A percentile compares a stretch with the other conserved stretches of the same genome.
Evolutionary conservation across 2,329 filamentous ascomycete species (phyloP).

Genomic region (Claviceps monticola): DNA sequence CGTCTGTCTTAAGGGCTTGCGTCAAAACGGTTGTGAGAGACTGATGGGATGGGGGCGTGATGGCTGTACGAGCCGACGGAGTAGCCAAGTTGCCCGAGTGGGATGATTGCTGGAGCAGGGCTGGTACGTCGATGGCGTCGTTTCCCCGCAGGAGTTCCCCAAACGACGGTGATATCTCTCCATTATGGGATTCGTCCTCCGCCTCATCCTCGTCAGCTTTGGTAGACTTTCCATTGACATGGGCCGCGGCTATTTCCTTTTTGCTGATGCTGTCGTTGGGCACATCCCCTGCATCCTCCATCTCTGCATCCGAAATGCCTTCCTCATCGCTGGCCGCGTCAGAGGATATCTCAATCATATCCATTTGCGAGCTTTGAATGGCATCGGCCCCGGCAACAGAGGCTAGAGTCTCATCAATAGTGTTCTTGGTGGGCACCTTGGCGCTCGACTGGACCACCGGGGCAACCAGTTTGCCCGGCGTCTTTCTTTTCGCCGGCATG

Average conservation of each 20-base stretch:
- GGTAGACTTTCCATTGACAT: conserved; percentile 14
- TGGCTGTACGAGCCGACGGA: conserved; percentile 30
- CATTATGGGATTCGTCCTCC: conserved; percentile 28
- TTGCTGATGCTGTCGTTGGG: conserved; percentile 4
- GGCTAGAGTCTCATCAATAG: conserved; percentile 44
- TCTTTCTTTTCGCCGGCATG: conserved; percentile 51
- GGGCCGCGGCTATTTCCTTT: conserved; percentile 5
- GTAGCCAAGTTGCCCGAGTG: conserved; percentile 17
- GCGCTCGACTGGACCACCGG: conserved; percentile 41
- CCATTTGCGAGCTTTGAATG: conserved; percentile 23
- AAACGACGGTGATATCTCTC: conserved; percentile 54
- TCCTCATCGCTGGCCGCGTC: conserved; percentile 38
- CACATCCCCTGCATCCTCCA: conserved; percentile 14
- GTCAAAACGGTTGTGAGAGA: conserved; percentile 87
- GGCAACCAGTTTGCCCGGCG: conserved; percentile 40
- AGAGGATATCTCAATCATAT: conserved; percentile 44
- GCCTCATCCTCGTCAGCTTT: conserved; percentile 15
- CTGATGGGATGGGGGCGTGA: conserved; percentile 54
- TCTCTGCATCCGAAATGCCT: conserved; percentile 18
- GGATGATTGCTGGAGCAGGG: conserved; percentile 35
- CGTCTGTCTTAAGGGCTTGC: conserved; percentile 85
- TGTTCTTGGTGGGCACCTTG: conserved; percentile 33
- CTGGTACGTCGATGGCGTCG: conserved; percentile 63
- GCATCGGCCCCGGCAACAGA: conserved; percentile 33
- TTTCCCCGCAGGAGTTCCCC: conserved; percentile 69